Percentiles rank a stretch among this genome's conserved stretches.
phyloP scores from a whole-genome alignment of 106 monocot genomes.

The Alisma plantagoaquatica region DNA sequence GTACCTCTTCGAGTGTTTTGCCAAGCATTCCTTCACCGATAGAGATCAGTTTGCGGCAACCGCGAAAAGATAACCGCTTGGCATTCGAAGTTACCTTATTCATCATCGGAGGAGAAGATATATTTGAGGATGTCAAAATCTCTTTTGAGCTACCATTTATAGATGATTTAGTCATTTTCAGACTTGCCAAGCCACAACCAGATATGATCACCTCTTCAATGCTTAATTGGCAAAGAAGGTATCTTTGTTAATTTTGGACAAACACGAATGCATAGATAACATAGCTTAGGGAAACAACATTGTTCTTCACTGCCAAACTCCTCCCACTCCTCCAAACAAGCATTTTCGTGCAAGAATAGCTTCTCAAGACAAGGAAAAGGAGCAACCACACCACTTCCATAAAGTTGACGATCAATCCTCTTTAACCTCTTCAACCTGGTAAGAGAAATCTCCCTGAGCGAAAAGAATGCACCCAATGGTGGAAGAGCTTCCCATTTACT shows the following conservation, averaged over 20 bases:
- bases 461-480: background rate
- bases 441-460: background rate
- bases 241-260: background rate
- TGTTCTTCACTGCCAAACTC: background rate
- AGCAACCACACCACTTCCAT: background rate
- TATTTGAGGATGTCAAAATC: background rate
- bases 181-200: background rate
- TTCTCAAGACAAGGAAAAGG: constrained; percentile 2
- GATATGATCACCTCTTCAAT: background rate
- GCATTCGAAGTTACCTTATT: too few relatives aligned
- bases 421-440: background rate
- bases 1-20: too few relatives aligned
- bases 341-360: background rate
- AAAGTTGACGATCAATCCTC: background rate
- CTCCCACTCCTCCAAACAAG: background rate
- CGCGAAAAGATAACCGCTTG: background rate
- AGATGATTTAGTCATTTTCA: background rate
- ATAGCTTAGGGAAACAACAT: background rate
- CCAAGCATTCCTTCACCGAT: background rate
- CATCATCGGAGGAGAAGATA: background rate
- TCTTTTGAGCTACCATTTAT: background rate
- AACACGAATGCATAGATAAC: background rate
- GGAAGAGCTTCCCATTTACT: background rate
- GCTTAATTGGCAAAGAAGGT: background rate
- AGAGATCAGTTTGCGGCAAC: background rate